Evolutionary conservation across 1,284 basidiomycete genomes (phyloP), one percentile per base, ranked within the genome.

Genomic region (Gyrodon tennesseensis): DNA sequence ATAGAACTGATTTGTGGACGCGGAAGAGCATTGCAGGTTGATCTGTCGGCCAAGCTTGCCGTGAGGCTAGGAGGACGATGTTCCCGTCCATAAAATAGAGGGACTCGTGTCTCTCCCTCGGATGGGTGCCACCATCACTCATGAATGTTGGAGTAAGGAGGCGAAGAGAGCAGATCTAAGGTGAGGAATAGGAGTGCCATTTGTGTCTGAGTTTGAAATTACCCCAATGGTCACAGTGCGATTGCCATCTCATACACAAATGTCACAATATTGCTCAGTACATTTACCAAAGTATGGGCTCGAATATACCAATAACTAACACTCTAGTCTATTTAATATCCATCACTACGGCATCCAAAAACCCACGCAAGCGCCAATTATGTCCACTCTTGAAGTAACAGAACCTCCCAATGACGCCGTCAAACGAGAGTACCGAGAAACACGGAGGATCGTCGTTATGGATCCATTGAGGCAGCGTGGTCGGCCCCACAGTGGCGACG

Each of bases 1-100:
- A 70, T 31, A 69, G 54, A 19, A 70, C 54, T 7, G 65, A 70
- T 58, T 61, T 64, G 29, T 70, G 67, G 25, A 70, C 49, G 34
- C 68, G 68, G 39, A 69, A 69, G 7, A 69, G 59, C 8, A 57
- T 5, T 7, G 23, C 25, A 34, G 29, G 31, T n/a, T 48, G 19
- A 3, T 60, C 65, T 49, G 46, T n/a, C n/a, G n/a, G n/a, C n/a
- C n/a, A n/a, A n/a, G n/a, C n/a, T n/a, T n/a, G 34, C 5, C 56
- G 40, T 7, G 37, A 53, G 12, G 56, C 59, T 15, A 46, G 19
- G 44, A 69, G 58, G 21, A 63, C 59, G 16, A 69, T 4, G 31
- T 64, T 70, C 23, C 67, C 61, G 13, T 68, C 67, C 25, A 4
- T 25, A 31, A 69, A 67, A 39, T 68, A 68, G 29, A 68, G 65